Conservation (phyloP, 495 filamentous ascomycete species). For the Xylaria sp. region DNA sequence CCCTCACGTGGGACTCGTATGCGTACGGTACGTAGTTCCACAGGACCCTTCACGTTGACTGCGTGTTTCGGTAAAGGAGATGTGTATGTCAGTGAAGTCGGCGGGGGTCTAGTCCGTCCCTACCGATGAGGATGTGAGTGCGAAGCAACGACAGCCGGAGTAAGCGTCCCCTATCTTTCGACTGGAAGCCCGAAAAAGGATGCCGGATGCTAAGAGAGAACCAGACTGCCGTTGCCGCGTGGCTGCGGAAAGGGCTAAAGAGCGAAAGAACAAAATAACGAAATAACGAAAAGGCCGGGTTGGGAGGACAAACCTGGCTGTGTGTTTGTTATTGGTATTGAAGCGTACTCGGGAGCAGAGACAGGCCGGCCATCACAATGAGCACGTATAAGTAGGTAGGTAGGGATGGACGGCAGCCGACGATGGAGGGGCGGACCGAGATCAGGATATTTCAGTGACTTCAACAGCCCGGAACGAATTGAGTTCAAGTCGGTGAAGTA, state of each 20-base stretch:
- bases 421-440: not conserved
- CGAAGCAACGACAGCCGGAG: not conserved
- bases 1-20: not conserved
- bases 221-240: too few species aligned
- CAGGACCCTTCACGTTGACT: not conserved
- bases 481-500: too few species aligned
- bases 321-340: not conserved
- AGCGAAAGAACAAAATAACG: too few species aligned
- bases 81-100: not conserved
- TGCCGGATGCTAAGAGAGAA: not conserved
- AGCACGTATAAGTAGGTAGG: not conserved
- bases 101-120: not conserved
- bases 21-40: not conserved
- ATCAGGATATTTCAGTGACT: too few species aligned
- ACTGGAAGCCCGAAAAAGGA: not conserved
- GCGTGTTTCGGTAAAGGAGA: not conserved
- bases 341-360: not conserved
- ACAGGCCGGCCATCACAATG: not conserved
- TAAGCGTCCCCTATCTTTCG: not conserved
- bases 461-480: too few species aligned
- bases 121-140: not conserved
- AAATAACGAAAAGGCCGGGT: not conserved
- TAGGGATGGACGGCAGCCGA: too few species aligned
- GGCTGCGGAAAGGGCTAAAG: not conserved
- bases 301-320: not conserved